Conservation (phyloP, 345 rosid species). For the Laguncularia racemosa region DNA sequence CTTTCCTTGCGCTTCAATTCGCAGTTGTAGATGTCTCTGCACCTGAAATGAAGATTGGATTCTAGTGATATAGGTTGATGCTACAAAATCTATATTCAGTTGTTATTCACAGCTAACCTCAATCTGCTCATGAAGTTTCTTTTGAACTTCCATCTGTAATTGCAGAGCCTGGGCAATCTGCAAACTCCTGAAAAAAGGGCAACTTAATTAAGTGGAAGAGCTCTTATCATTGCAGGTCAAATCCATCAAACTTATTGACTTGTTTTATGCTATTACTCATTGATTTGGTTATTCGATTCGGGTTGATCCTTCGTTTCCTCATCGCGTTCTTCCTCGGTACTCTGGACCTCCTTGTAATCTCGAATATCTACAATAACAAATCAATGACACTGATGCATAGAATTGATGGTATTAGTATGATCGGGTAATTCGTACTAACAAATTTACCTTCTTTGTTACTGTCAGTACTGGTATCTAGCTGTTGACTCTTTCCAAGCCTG, state of each 20-base stretch:
- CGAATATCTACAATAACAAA: neutral
- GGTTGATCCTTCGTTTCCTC: constrained; percentile 25
- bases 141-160: constrained; percentile 92
- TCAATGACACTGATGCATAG: neutral
- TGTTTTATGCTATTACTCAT: constrained; percentile 43
- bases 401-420: neutral
- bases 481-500: constrained; percentile 82
- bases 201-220: too few relatives aligned
- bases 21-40: constrained; percentile 85
- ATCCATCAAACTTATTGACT: constrained; percentile 4
- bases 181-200: constrained; percentile 41
- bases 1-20: constrained; percentile 97
- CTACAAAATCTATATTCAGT: neutral
- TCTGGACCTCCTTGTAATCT: constrained; percentile 41
- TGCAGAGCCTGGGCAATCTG: constrained; percentile 77
- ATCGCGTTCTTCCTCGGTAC: constrained; percentile 19
- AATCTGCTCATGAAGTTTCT: constrained; percentile 86
- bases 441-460: constrained; percentile 28
- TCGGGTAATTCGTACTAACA: neutral
- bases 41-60: constrained; percentile 41
- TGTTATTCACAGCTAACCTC: constrained; percentile 42
- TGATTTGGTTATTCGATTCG: constrained; percentile 20
- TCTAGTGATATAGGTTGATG: constrained; percentile 6
- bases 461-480: constrained; percentile 25
- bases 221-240: constrained; percentile 2